Conservation (phyloP, 1,284 basidiomycete genomes). For the Moniliophthora roreri region DNA sequence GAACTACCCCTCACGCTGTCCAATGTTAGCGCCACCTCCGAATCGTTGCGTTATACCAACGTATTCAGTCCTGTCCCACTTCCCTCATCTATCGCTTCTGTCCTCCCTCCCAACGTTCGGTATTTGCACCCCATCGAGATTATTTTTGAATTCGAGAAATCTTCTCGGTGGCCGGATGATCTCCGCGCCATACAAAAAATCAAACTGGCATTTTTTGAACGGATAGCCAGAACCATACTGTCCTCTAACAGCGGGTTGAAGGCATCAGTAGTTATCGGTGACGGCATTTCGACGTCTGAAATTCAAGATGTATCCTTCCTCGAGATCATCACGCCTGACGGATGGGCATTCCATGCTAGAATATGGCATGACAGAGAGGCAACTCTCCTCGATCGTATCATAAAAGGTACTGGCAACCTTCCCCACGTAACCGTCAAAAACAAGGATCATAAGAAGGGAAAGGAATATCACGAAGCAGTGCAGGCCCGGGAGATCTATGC, state of each 20-base stretch:
- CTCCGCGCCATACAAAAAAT: constrained; percentile 91
- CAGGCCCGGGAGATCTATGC: constrained; percentile 69
- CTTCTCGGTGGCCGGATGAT: constrained; percentile 94
- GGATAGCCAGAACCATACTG: constrained; percentile 67
- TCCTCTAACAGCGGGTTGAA: constrained; percentile 46
- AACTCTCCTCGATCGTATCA: constrained; percentile 74
- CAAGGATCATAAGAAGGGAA: constrained; percentile 40
- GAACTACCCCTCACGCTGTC: constrained; percentile 81
- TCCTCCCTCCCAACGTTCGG: constrained; percentile 56
- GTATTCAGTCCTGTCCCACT: constrained; percentile 74
- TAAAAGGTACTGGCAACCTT: constrained; percentile 40
- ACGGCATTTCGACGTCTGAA: constrained; percentile 45
- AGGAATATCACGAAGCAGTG: constrained; percentile 54
- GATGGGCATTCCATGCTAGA: constrained; percentile 84
- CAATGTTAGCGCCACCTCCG: constrained; percentile 74
- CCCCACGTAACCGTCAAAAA: constrained; percentile 37
- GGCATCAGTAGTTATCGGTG: constrained; percentile 60
- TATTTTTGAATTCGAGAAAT: constrained; percentile 87
- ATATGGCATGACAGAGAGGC: constrained; percentile 91
- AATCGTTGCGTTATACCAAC: constrained; percentile 81
- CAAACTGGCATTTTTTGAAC: constrained; percentile 92
- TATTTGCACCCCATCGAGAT: constrained; percentile 74
- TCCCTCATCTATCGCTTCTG: constrained; percentile 40
- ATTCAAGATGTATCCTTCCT: constrained; percentile 74
- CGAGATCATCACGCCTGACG: constrained; percentile 79